These are phyloP conservation scores for Trichosporon inkin DNA, from an alignment of 1,284 basidiomycete genomes.

Conservation along the genomic window DNA sequence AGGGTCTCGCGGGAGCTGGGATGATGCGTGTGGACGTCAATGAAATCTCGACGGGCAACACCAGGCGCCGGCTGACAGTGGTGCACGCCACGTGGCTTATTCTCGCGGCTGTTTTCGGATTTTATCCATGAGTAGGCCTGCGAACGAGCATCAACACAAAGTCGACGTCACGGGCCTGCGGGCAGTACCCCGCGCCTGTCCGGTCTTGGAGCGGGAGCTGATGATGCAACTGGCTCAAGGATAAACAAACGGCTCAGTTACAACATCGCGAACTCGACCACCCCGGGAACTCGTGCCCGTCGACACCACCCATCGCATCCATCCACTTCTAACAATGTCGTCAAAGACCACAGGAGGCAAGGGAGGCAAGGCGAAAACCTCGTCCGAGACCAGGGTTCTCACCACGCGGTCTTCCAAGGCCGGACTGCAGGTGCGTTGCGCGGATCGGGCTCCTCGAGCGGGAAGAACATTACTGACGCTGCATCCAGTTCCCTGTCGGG, in stretches of 20 bases:
- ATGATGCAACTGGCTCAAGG: neutral
- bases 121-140: neutral
- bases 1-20: constrained; percentile 9
- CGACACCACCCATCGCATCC: constrained; percentile 19
- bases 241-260: constrained; percentile 10
- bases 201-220: neutral
- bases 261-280: constrained; percentile 16
- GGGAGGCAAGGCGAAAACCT: constrained; percentile 53
- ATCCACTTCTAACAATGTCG: constrained; percentile 35
- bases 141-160: neutral
- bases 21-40: constrained; percentile 11
- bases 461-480: neutral
- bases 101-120: neutral
- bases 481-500: constrained; percentile 44
- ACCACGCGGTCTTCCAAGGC: constrained; percentile 76
- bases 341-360: constrained; percentile 50
- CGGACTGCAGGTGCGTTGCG: constrained; percentile 68
- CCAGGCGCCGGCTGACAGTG: neutral
- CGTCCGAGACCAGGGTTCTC: constrained; percentile 51
- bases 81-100: constrained; percentile 6
- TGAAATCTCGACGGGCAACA: constrained; percentile 5
- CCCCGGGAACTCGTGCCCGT: constrained; percentile 14
- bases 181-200: neutral
- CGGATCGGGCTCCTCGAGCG: neutral
- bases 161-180: neutral